A percentile compares a stretch with the other conserved stretches of the same genome.
phyloP scores from a whole-genome alignment of 2,329 filamentous ascomycete genomes.

The Biscogniauxia mediterranea region DNA sequence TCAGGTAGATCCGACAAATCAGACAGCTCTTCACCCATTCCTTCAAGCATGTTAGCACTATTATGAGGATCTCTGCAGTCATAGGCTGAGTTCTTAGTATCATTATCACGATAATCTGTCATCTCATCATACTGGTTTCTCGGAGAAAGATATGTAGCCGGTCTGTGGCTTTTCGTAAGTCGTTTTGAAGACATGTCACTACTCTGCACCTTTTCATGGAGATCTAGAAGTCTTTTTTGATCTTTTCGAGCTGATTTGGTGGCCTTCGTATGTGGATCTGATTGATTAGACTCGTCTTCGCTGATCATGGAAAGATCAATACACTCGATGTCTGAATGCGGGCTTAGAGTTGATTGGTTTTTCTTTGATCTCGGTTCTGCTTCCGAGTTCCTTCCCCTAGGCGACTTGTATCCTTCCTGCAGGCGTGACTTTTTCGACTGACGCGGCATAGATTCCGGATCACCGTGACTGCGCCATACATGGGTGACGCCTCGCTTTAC shows the following conservation, averaged over 20 bases:
- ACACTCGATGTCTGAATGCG: slow-evolving; percentile 24
- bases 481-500: not conserved
- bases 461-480: not conserved
- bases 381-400: not conserved
- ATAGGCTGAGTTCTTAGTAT: slow-evolving; percentile 15
- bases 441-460: not conserved
- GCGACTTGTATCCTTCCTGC: not conserved
- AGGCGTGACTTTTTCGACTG: slow-evolving; percentile 3
- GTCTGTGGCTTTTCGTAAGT: slow-evolving; percentile 10
- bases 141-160: not conserved
- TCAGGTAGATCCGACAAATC: slow-evolving; percentile 25
- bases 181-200: slow-evolving; percentile 4
- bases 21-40: not conserved
- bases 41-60: not conserved
- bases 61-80: not conserved
- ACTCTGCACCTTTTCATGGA: slow-evolving; percentile 13
- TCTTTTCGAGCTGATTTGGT: not conserved
- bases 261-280: not conserved
- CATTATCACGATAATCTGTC: not conserved
- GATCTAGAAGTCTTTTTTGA: slow-evolving; percentile 7
- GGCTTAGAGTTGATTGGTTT: slow-evolving; percentile 1
- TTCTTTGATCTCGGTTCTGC: slow-evolving; percentile 7
- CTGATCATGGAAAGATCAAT: slow-evolving; percentile 24
- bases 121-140: not conserved
- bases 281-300: slow-evolving; percentile 10